Evolutionary conservation across 2,329 filamentous ascomycete genomes (phyloP).

Genomic region (Trichophyton benhamiae): DNA sequence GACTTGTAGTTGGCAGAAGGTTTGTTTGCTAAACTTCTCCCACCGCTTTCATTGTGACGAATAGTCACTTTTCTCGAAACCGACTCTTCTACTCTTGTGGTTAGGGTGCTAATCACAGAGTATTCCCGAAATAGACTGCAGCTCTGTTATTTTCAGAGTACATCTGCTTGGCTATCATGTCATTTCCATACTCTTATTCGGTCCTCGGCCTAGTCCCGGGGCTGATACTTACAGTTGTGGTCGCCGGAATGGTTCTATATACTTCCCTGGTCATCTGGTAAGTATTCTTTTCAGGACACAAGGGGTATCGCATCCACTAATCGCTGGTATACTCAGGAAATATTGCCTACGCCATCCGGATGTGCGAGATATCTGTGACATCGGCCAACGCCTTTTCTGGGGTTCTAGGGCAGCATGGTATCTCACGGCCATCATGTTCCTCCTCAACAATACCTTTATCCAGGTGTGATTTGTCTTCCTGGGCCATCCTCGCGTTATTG

Average conservation of each 20-base stretch:
- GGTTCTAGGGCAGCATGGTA: slow-evolving; percentile 60
- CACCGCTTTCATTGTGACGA: neutral
- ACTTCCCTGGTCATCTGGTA: slow-evolving; percentile 59
- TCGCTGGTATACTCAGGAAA: slow-evolving; percentile 45
- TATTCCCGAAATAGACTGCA: slow-evolving; percentile 46
- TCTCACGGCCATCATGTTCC: slow-evolving; percentile 68
- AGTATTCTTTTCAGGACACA: slow-evolving; percentile 13
- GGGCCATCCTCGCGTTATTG: neutral
- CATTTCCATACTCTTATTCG: slow-evolving; percentile 87
- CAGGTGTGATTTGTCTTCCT: slow-evolving; percentile 39
- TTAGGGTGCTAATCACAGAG: neutral
- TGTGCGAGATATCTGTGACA: slow-evolving; percentile 83
- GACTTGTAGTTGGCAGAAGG: slow-evolving; percentile 88
- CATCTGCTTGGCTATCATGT: slow-evolving; percentile 89
- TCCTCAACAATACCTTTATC: slow-evolving; percentile 89
- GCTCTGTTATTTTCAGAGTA: slow-evolving; percentile 88
- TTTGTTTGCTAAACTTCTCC: slow-evolving; percentile 24
- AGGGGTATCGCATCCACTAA: neutral
- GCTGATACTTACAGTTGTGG: slow-evolving; percentile 66
- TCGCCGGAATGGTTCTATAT: slow-evolving; percentile 70
- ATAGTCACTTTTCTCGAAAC: neutral
- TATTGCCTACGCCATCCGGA: slow-evolving; percentile 87
- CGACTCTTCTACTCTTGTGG: neutral
- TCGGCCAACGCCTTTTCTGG: slow-evolving; percentile 92
- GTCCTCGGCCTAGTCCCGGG: slow-evolving; percentile 76